These are phyloP conservation scores for Yamagishiella unicocca DNA, from an alignment of 139 green algal genomes.

Conservation along the genomic window DNA sequence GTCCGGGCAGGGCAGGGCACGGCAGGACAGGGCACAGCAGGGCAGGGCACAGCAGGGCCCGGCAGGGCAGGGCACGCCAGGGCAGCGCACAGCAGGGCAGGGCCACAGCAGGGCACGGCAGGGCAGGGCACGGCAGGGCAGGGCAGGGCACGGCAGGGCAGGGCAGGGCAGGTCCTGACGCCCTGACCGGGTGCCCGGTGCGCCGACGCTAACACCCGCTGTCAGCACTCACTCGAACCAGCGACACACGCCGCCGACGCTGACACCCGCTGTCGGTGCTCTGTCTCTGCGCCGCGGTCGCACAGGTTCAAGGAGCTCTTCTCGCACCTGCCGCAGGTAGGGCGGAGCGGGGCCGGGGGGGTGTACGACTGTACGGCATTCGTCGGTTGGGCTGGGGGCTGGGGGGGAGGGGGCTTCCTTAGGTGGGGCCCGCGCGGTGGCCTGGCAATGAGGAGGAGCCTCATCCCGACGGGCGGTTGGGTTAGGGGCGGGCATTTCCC, in stretches of 20 bases:
- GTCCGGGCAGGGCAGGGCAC: too few species aligned
- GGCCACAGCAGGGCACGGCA: too few species aligned
- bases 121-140: too few species aligned
- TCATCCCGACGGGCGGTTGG: background rate
- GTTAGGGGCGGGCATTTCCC: background rate
- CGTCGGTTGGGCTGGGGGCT: background rate
- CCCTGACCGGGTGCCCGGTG: background rate
- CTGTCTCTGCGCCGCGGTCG: background rate
- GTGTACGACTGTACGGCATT: background rate
- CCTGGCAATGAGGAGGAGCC: background rate
- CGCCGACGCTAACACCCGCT: background rate
- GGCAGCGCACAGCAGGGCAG: background rate
- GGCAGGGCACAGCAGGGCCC: too few species aligned
- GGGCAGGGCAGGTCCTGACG: too few species aligned
- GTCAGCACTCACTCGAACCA: background rate
- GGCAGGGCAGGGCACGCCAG: too few species aligned
- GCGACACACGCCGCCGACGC: background rate
- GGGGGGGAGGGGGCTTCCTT: background rate
- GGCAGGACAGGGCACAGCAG: background rate
- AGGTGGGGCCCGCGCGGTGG: too few species aligned
- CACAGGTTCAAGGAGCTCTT: conserved; percentile 65
- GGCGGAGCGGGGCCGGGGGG: background rate
- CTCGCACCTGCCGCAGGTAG: conserved; percentile 54
- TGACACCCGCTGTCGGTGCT: too few species aligned
- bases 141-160: background rate